These are phyloP conservation scores for Rhizoclosmatium globosum DNA, from an alignment of 192 early-diverging fungal genomes.

Conservation along the genomic window DNA sequence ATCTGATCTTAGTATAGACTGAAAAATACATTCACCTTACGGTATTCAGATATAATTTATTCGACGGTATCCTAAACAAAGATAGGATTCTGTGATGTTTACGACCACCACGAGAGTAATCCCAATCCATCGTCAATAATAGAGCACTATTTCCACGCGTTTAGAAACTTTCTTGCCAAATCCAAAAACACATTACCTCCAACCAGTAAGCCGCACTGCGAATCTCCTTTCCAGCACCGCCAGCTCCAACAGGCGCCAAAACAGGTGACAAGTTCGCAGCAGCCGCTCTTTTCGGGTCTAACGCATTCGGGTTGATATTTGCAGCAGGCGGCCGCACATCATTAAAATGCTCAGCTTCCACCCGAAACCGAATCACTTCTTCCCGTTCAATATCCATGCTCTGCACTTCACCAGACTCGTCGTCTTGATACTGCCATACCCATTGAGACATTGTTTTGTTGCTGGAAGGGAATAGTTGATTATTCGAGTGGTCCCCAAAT, in stretches of 20 bases:
- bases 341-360: conserved; percentile 76
- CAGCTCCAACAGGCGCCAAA: conserved; percentile 57
- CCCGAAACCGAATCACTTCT: conserved; percentile 79
- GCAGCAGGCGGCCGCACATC: conserved; percentile 68
- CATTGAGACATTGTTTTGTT: conserved; percentile 76
- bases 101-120: conserved; percentile 74
- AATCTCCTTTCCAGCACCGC: conserved; percentile 38
- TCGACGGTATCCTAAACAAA: too few species aligned
- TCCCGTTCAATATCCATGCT: conserved; percentile 82
- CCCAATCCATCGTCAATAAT: conserved; percentile 77
- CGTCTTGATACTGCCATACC: conserved; percentile 84
- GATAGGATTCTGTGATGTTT: background rate
- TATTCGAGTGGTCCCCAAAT: background rate
- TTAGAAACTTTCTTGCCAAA: background rate
- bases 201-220: conserved; percentile 60
- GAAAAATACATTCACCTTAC: too few species aligned
- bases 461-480: conserved; percentile 37
- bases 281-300: conserved; percentile 1
- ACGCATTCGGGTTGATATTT: background rate
- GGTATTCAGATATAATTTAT: too few species aligned
- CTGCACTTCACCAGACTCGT: conserved; percentile 59
- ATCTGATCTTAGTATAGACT: too few species aligned
- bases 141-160: conserved; percentile 54
- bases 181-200: conserved; percentile 46
- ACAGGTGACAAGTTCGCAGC: conserved; percentile 26